Evolutionary conservation across 306 rosid genomes (phyloP).

Genomic region (Dicorynia guianensis): DNA sequence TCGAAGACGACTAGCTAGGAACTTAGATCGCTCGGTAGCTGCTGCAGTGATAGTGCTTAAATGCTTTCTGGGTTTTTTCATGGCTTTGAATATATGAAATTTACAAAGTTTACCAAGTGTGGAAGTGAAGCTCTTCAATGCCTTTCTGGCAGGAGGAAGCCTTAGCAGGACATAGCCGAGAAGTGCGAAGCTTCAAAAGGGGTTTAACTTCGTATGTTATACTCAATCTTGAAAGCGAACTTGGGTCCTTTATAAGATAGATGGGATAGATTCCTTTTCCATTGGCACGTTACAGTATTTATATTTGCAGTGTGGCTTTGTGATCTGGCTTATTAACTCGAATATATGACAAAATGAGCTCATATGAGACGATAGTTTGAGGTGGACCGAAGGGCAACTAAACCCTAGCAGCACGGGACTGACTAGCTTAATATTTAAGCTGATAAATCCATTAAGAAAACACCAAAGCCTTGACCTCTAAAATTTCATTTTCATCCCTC

Average conservation of each 20-base stretch:
- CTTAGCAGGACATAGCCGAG: constrained; percentile 58
- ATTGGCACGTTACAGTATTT: not conserved
- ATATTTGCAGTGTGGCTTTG: not conserved
- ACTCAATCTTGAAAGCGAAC: constrained; percentile 2
- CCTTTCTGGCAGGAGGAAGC: constrained; percentile 62
- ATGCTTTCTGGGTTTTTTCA: constrained; percentile 53
- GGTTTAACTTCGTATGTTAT: not conserved
- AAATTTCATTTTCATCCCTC: too few relatives aligned
- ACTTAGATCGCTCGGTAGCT: constrained; percentile 24
- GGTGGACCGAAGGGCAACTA: constrained; percentile 10
- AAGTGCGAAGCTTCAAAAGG: constrained; percentile 3
- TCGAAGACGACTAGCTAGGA: constrained; percentile 38
- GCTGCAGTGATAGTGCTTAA: too few relatives aligned
- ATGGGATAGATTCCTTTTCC: constrained; percentile 26
- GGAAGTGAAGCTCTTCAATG: constrained; percentile 72
- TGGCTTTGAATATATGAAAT: constrained; percentile 55
- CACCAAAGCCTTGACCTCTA: not conserved
- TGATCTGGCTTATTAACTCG: constrained; percentile 45
- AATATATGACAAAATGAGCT: constrained; percentile 26
- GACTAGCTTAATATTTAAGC: constrained; percentile 45
- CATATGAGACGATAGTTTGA: not conserved
- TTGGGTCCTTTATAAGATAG: constrained; percentile 28
- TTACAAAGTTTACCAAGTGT: constrained; percentile 61
- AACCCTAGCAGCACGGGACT: not conserved
- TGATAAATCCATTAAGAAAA: not conserved